phyloP scores from a whole-genome alignment of 1,284 basidiomycete genomes.

The Cryptococcus deneoformans region DNA sequence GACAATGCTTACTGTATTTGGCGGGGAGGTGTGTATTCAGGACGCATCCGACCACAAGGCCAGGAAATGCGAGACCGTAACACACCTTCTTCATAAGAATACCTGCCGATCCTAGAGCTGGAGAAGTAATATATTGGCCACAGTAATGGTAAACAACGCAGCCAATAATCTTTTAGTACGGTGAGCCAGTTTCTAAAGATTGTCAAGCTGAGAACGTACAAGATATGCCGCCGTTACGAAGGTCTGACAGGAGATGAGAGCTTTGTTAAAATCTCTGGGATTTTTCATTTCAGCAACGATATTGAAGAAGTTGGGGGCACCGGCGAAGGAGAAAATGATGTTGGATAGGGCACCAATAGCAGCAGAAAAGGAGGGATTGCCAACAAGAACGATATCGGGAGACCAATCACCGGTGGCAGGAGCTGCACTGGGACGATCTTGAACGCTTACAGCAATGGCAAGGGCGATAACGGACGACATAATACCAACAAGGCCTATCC shows the following conservation, averaged over 20 bases:
- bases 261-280: conserved; percentile 27
- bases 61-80: conserved; percentile 47
- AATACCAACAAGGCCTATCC: conserved; percentile 34
- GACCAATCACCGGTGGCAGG: conserved; percentile 6
- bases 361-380: conserved; percentile 31
- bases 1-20: conserved; percentile 19
- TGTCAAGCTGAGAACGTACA: conserved; percentile 26
- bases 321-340: conserved; percentile 42
- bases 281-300: conserved; percentile 49
- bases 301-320: conserved; percentile 36
- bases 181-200: background rate
- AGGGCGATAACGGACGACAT: conserved; percentile 43
- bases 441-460: conserved; percentile 45
- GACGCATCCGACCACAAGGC: conserved; percentile 21
- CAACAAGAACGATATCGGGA: conserved; percentile 30
- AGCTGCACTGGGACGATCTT: conserved; percentile 36
- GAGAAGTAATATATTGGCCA: conserved; percentile 44
- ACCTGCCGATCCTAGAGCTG: conserved; percentile 46
- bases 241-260: conserved; percentile 22
- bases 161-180: conserved; percentile 18
- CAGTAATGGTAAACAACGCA: conserved; percentile 27
- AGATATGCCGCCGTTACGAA: conserved; percentile 41
- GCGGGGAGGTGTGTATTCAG: conserved; percentile 22
- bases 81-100: conserved; percentile 44
- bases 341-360: conserved; percentile 43